phyloP scores from a whole-genome alignment of 768 basidiomycete genomes.

The Chalciporus pseudorubinellus region DNA sequence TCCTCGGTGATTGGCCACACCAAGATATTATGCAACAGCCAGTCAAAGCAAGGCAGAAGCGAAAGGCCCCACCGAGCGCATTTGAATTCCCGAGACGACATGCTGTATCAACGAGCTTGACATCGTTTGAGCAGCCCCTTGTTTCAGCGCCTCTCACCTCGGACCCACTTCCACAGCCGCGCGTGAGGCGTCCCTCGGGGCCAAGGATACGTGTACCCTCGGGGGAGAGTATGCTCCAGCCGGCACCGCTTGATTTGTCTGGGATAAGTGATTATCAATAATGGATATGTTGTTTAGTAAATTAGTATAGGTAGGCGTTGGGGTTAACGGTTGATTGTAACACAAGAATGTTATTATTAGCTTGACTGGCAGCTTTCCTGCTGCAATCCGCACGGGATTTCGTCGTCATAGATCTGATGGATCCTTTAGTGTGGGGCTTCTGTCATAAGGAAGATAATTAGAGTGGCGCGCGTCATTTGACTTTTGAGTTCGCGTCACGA shows the following conservation, averaged over 20 bases:
- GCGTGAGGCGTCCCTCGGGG: conserved; percentile 33
- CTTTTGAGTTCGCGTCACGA: neutral
- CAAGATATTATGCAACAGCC: conserved; percentile 34
- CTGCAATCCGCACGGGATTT: too few relatives aligned
- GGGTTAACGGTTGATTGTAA: neutral
- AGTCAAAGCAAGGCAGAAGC: conserved; percentile 8
- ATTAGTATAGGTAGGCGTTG: neutral
- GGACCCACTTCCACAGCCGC: conserved; percentile 15
- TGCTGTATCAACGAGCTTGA: neutral
- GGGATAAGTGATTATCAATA: conserved; percentile 12
- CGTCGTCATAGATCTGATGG: too few relatives aligned
- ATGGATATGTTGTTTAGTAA: neutral
- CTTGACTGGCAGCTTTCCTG: too few relatives aligned
- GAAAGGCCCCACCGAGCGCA: conserved; percentile 14
- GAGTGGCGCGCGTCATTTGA: too few relatives aligned
- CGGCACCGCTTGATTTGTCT: conserved; percentile 16
- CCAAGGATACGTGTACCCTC: conserved; percentile 26
- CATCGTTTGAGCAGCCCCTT: conserved; percentile 7
- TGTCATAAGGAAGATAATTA: too few relatives aligned
- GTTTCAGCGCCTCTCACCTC: neutral
- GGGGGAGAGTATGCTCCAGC: conserved; percentile 18
- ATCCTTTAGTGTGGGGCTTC: neutral
- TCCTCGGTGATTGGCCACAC: conserved; percentile 57
- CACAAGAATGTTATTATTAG: too few relatives aligned
- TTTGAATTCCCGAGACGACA: conserved; percentile 23